Conservation (phyloP, 352 stramenopile species). For the Phytophthora vignae region DNA sequence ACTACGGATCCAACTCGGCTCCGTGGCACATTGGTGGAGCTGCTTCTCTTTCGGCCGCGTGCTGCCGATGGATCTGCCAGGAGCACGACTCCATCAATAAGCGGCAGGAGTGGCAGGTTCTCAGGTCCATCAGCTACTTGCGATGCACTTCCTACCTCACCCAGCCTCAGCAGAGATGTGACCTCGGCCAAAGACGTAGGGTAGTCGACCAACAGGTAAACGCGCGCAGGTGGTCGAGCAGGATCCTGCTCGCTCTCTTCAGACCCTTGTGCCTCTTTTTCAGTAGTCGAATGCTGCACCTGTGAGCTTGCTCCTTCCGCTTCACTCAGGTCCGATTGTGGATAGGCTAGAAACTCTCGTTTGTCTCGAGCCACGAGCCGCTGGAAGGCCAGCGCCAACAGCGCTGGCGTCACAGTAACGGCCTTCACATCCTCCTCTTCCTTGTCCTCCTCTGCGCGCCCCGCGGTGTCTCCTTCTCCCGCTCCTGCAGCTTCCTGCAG, state of each 20-base stretch:
- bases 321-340: slow-evolving; percentile 4
- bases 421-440: background rate
- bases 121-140: slow-evolving; percentile 18
- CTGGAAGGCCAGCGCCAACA: slow-evolving; percentile 64
- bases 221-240: slow-evolving; percentile 33
- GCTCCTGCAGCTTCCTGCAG: background rate
- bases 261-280: background rate
- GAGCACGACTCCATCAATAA: slow-evolving; percentile 70
- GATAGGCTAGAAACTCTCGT: slow-evolving; percentile 34
- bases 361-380: slow-evolving; percentile 55
- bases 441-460: background rate
- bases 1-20: background rate
- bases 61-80: slow-evolving; percentile 39
- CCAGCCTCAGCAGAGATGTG: slow-evolving; percentile 48
- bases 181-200: slow-evolving; percentile 58
- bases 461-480: background rate
- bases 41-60: slow-evolving; percentile 15
- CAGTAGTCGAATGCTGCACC: background rate
- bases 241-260: background rate
- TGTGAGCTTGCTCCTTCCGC: background rate
- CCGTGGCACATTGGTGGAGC: slow-evolving; percentile 7
- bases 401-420: slow-evolving; percentile 32
- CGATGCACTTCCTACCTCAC: slow-evolving; percentile 36
- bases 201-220: slow-evolving; percentile 75
- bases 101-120: slow-evolving; percentile 47